Evolutionary conservation across 768 basidiomycete genomes (phyloP), one percentile per base, ranked within the genome.

Genomic region (Daedalea quercina): DNA sequence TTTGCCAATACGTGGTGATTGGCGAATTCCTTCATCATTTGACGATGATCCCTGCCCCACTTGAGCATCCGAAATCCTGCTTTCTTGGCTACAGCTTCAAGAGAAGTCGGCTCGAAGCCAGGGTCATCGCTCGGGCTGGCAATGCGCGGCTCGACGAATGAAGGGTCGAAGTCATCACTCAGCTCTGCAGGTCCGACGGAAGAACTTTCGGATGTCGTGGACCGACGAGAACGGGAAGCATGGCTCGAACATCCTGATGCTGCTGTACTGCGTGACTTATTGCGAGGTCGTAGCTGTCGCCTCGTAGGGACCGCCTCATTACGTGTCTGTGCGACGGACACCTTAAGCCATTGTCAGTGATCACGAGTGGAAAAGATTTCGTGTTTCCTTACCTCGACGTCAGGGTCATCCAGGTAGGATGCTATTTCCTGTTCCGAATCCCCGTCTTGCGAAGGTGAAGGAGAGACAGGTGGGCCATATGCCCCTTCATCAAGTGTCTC

Each of bases 1-100:
- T 66, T 72, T 1, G 79, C 62, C 8, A 53, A 54, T 44, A 54
- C 40, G 24, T 51, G 44, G 23, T 50, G 15, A 1, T 58, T 54
- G 6, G 54, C 60, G 44, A 60, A 62, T 42, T 64, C 63, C 57
- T 45, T 42, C 42, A 51, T 2, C 40, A 48, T 34, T 15, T 11
- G 40, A 28, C 19, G 20, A 44, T 42, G 50, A 49, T 63, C 57
- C 40, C 52, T 56, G 41, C 54, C 40, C 60, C 60, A 65, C 2
- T 59, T 57, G 28, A 62, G 23, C 11, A 57, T 43, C 34, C 54
- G 43, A 33, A 59, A 54, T 6, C 60, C 63, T 31, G 56, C 57
- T 23, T 51, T 49, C 23, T 23, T 31, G 44, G 41, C 37, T 53
- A 57, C 9, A 37, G 51, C 22, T 51, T 28, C n/a, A 28, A 9